Conservation (phyloP, 1,284 basidiomycete species). For the Coniferiporia sulphurascens region DNA sequence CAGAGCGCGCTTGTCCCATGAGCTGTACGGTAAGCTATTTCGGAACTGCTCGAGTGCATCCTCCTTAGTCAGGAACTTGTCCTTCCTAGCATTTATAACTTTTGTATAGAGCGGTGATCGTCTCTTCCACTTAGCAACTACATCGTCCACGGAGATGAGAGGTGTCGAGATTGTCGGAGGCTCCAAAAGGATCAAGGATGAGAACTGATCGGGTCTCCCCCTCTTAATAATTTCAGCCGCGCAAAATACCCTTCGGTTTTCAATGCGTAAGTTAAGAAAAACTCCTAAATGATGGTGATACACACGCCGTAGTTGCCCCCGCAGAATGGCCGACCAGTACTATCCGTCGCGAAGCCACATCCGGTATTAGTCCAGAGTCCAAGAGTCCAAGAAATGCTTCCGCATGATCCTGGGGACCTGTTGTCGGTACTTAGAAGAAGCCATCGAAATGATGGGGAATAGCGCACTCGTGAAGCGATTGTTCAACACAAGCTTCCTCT, state of each 20-base stretch:
- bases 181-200: conserved; percentile 2
- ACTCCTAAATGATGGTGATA: neutral
- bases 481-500: neutral
- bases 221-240: neutral
- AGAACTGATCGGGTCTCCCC: neutral
- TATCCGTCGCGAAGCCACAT: neutral
- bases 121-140: neutral
- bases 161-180: neutral
- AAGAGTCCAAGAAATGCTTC: neutral
- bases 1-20: conserved; percentile 10
- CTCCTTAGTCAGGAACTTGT: neutral
- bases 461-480: neutral
- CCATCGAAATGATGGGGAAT: neutral
- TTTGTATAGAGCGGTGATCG: neutral
- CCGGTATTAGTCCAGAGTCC: neutral
- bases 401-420: neutral
- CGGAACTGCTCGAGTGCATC: neutral
- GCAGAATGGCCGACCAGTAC: neutral
- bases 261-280: neutral
- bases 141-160: neutral
- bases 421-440: neutral
- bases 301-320: neutral
- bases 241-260: neutral
- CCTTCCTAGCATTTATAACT: neutral
- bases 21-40: neutral